Base-by-base conservation (phyloP, 176 grass and related monocot species). In the Thalia dealbata region DNA sequence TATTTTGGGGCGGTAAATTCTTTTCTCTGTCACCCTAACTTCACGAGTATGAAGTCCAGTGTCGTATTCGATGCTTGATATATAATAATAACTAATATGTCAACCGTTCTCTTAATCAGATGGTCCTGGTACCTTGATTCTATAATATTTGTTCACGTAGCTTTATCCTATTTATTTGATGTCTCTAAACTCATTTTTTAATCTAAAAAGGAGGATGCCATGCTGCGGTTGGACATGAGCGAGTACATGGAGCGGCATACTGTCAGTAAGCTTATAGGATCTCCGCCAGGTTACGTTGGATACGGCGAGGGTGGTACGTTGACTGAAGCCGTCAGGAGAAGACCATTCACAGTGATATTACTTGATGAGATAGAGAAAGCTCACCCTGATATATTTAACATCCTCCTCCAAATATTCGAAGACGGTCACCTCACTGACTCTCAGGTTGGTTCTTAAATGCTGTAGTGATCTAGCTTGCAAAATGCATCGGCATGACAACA, bases 281-380 rank as follows among this genome's bases (percentile, higher is more conserved):
- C 95, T 86, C 95, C 95, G 65, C 95, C 95, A 64, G 95, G 95
- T 44, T 99, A 99, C 74, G 75, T 99, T 73, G 95, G 95, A 56
- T 92, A 82, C n/a, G 90, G 85, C 73, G 95, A 91, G 76, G 81
- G 87, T 78, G 95, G 95, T 79, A 91, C 90, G 69, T 79, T 99
- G 81, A 91, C 95, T 45, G 95, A 99, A 82, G 90, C 95, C 71
- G 90, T 99, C 43, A 87, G 95, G 64, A 91, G 81, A 69, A 90
- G 89, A 79, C 95, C 95, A 58, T 99, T 93, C 75, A 91, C 87
- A 52, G 79, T 99, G 54, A 75, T 93, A 71, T 81, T 99, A 69
- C 81, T 99, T 79, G 90, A 99, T 67, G 95, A 99, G 71, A 93
- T 97, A 86, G 95, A 99, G 79, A 99, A 93, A 88, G 95, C 95